phyloP scores from a whole-genome alignment of 495 filamentous ascomycete genomes.

The Lasiosphaeriaceae sp. region DNA sequence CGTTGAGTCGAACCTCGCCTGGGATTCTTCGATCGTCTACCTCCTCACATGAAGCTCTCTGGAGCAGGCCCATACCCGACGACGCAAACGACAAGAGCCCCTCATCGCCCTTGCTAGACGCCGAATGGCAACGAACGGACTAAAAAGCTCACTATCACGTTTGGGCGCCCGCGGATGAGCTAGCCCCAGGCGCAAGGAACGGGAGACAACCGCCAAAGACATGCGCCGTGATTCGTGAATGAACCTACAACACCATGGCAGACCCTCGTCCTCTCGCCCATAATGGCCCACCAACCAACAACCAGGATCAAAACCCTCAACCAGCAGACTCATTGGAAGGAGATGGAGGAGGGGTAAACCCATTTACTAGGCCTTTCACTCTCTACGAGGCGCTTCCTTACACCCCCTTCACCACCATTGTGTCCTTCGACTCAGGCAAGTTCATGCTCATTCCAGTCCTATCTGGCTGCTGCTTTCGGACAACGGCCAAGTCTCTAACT shows the following conservation, averaged over 20 bases:
- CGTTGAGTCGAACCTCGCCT: not conserved
- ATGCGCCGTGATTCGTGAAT: conserved; percentile 18
- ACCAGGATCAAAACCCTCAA: not conserved
- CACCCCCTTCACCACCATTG: conserved; percentile 84
- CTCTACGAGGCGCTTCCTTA: conserved; percentile 87
- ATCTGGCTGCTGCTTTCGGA: conserved; percentile 1
- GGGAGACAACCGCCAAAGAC: not conserved
- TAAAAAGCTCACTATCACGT: not conserved
- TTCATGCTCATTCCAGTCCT: not conserved
- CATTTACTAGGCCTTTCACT: conserved; percentile 36
- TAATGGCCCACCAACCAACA: conserved; percentile 18
- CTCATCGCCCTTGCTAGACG: not conserved
- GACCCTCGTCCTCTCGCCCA: conserved; percentile 23
- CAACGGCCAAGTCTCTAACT: conserved; percentile 1
- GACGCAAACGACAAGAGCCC: not conserved
- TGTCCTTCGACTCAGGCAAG: conserved; percentile 80
- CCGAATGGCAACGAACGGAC: not conserved
- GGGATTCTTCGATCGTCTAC: not conserved
- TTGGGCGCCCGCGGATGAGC: not conserved
- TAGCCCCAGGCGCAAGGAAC: not conserved
- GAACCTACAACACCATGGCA: conserved; percentile 30
- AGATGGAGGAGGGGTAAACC: not conserved
- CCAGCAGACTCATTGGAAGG: not conserved
- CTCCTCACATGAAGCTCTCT: not conserved
- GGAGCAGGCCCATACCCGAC: not conserved